phyloP scores from a whole-genome alignment of 2,329 filamentous ascomycete genomes.

The Ophiostoma perfectum region DNA sequence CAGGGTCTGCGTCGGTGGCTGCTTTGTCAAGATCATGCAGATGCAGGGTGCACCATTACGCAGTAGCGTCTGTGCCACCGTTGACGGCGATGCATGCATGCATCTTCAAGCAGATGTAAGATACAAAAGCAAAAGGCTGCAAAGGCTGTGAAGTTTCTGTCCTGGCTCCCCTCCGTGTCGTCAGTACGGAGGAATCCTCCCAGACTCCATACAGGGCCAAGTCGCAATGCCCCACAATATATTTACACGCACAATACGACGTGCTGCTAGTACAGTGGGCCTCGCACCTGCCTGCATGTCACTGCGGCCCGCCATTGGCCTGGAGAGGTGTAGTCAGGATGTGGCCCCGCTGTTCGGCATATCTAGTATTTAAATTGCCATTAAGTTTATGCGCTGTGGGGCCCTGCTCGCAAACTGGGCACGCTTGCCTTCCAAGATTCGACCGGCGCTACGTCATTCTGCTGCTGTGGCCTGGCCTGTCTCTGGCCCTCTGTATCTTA shows the following conservation, averaged over 20 bases:
- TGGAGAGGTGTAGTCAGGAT: neutral
- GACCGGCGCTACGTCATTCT: conserved; percentile 4
- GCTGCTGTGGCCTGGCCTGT: neutral
- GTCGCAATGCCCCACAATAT: neutral
- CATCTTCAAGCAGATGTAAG: neutral
- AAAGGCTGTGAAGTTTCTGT: neutral
- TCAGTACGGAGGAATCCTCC: too few species aligned
- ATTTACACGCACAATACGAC: neutral
- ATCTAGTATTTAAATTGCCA: neutral
- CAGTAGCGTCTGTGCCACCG: neutral
- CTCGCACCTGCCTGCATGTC: neutral
- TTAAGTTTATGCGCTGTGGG: neutral
- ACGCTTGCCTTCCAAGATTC: conserved; percentile 7
- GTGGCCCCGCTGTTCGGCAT: neutral
- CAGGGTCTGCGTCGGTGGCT: neutral
- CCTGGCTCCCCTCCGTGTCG: neutral
- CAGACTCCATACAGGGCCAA: too few species aligned
- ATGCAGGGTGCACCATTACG: conserved; percentile 4
- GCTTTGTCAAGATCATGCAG: neutral
- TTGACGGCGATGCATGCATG: neutral
- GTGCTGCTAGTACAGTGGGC: neutral
- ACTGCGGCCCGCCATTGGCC: conserved; percentile 1
- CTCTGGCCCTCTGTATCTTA: too few species aligned
- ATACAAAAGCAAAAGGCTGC: too few species aligned
- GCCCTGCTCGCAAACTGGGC: conserved; percentile 2